Base-by-base conservation (phyloP, 2,329 filamentous ascomycete genomes). In the Aspergillus fumigatus region DNA sequence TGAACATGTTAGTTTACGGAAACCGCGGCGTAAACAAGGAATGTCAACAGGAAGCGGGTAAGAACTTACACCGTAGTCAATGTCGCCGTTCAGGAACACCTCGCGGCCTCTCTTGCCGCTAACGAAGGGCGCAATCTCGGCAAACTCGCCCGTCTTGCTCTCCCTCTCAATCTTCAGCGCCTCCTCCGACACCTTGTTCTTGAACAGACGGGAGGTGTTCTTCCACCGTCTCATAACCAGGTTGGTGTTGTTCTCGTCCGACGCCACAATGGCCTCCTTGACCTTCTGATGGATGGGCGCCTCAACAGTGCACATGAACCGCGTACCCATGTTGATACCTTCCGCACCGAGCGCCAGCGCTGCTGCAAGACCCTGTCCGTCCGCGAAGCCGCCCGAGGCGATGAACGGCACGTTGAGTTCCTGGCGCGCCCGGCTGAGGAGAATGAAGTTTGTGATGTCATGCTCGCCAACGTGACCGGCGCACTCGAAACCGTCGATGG, bases 401-500 rank as follows among this genome's bases (percentile, higher is more conserved):
- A 99, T 96, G 74, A 97, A 99, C 0, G 94, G 94, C 9, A 95
- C 84, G 38, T 83, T 83, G 40, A 99, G 84, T 1, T 86, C 83
- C 77, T 97, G 94, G 14, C 94, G 83, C 11, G 94, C 93, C 58
- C 89, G 83, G 73, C 86, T 88, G 52, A 97, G 84, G 21, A 99
- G 84, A 55, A 82, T 81, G 59, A 82, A 79, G 61, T 80, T 81
- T 40, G 79, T 81, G 53, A 80, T 80, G 57, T 82, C 80, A 57
- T 75, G 73, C 65, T 82, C 80, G 55, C 80, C 80, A 17, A 81
- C 79, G 59, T 82, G 80, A 17, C 86, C 94, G 47, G 92, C 94
- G 77, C 94, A 99, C 76, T 99, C 94, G 72, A 99, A 97, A 47
- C 94, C 94, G 72, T 99, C 94, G 66, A 99, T 97, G 64, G 88